Base-by-base conservation (phyloP, 2,329 filamentous ascomycete genomes). In the Alternaria postmessia region DNA sequence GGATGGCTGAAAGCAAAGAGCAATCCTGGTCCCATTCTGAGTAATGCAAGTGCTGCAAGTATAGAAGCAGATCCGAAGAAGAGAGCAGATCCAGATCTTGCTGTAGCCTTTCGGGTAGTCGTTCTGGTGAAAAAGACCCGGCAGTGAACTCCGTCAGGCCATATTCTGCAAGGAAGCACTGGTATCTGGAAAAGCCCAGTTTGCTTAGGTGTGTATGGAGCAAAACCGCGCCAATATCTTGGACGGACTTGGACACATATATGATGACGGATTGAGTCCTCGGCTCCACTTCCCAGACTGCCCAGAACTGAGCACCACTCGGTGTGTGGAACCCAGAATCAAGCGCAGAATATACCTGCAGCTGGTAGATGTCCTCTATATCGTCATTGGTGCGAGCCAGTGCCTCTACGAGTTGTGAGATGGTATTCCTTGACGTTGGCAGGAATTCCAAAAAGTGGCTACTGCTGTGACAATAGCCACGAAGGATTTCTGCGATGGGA, bases 301-400 rank as follows among this genome's bases (percentile, higher is more conserved):
- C 64, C 76, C 76, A 79, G 46, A 78, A 77, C 47, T 77, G 75
- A 16, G 64, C 65, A 8, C 71, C 72, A 16, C 59, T 61, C 5
- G 76, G 74, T 11, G 72, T 75, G 41, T 75, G 75, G 26, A 78
- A 78, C 0, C 76, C 76, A n/a, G 76, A 79, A 54, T 78, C 75
- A n/a, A 79, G 72, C 18, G 75, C 75, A 52, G 61, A 59, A 42
- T 70, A 77, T 14, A 77, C 73, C 39, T 74, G 71, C 3, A 78
- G 48, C 41, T 74, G 69, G 28, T 75, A 70, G 5, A 58, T 59
- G 48, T 75, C 72, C 32, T 76, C 70, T 2, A 54, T 60, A 38
- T 77, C 73, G 44, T 76, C 71, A 14, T 64, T 71, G 3, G 66
- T 61, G 2, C 58, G 58, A 2, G 47, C n/a, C 7, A 78, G 61